Base-by-base conservation (phyloP, 805 yeast genomes). In the Suhomyces sp. region DNA sequence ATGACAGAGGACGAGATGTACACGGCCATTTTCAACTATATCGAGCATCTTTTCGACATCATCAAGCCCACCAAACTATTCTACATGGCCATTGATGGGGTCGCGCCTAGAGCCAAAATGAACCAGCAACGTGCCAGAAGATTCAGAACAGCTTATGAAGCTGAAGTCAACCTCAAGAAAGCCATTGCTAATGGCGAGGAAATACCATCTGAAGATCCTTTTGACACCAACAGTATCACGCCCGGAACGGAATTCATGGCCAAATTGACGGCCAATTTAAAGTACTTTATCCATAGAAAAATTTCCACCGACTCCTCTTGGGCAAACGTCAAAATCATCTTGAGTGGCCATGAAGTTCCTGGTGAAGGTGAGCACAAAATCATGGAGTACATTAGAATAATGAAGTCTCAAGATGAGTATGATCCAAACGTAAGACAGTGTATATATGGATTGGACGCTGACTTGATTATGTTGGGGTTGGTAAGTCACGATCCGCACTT, bases 351-450 rank as follows among this genome's bases (percentile, higher is more conserved):
- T 63, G 97, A 92, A 69, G 97, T 90, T 17, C 98, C 98, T 3
- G 98, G 98, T 60, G 98, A 93, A 77, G 98, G 98, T 72, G 98
- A 93, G 73, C 98, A 93, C 73, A 93, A 93, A 66, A 91, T 93
- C 60, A 93, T 92, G 97, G 90, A 90, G 62, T 90, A 83, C 62
- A 90, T 93, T 58, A 84, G 97, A 72, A 74, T 82, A 44, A 79
- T 85, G 71, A 87, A 88, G 67, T 81, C 92, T n/a, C 86, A 85
- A 63, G 79, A 82, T 0, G 84, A 77, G 48, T 89, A 88, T 64
- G 79, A 90, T 64, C 84, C 91, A 47, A 89, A 93, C 67, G 78
- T 87, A 15, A 85, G 97, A 68, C 98, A 93, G 66, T 93, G 97
- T 77, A 83, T 93, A 48, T 93, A 93, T 68, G 98, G 98, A 50